These are phyloP conservation scores for Chaetomium sp. DNA, from an alignment of 2,329 filamentous ascomycete genomes.

Conservation along the genomic window DNA sequence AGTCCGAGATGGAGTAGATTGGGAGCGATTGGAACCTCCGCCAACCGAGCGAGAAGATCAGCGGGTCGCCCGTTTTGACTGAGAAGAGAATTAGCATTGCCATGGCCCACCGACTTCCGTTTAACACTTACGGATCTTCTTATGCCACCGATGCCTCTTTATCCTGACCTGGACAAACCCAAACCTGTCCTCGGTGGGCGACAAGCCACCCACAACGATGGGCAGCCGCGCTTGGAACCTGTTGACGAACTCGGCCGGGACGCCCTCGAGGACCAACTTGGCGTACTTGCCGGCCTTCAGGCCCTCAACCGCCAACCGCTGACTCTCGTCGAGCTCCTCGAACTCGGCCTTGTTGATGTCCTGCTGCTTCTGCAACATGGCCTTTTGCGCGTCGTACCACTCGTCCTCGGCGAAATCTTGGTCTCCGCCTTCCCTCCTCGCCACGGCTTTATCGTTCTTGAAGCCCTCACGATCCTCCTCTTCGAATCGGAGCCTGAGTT, in stretches of 20 bases:
- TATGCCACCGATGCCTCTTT: constrained; percentile 98
- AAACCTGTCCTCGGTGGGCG: constrained; percentile 91
- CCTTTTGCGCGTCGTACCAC: constrained; percentile 98
- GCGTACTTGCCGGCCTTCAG: constrained; percentile 91
- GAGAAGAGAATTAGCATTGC: constrained; percentile 13
- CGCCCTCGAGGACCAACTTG: constrained; percentile 83
- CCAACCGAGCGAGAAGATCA: constrained; percentile 97
- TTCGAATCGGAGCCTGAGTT: constrained; percentile 91
- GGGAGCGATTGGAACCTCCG: constrained; percentile 89
- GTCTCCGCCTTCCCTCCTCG: constrained; percentile 67
- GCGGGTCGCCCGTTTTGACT: constrained; percentile 93
- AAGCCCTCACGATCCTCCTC: constrained; percentile 98
- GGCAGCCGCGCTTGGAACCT: constrained; percentile 82
- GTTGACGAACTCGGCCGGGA: constrained; percentile 86
- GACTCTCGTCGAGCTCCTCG: constrained; percentile 79
- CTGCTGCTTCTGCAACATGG: constrained; percentile 89
- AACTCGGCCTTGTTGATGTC: constrained; percentile 97
- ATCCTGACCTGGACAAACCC: constrained; percentile 95
- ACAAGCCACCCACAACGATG: constrained; percentile 86
- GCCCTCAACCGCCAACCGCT: constrained; percentile 83
- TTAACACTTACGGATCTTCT: constrained; percentile 70
- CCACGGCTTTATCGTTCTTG: constrained; percentile 82
- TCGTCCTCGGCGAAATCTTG: constrained; percentile 95
- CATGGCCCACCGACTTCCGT: not conserved
- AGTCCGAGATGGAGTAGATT: constrained; percentile 94